Evolutionary conservation across 1,284 basidiomycete species (phyloP), one percentile per base, ranked within the genome.

Genomic region (Microstroma glucosiphilum): DNA sequence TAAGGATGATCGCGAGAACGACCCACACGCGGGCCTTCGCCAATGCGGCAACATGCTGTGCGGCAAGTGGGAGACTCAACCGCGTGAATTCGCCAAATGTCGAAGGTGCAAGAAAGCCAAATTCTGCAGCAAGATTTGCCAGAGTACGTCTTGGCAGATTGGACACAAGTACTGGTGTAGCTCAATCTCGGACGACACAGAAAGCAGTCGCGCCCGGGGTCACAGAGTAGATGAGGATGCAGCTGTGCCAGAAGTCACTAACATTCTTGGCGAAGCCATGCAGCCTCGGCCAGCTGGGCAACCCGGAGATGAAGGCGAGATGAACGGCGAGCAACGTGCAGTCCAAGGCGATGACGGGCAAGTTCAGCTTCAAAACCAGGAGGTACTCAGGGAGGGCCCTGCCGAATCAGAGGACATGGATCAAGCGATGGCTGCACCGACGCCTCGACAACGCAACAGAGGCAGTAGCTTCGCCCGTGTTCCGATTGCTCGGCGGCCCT

Each of bases 71-170:
- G 94, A 98, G 80, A 83, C 85, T 23, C 91, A 87, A 72, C 91
- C 94, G 4, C 85, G 93, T 40, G 92, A 98, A 80, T 98, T 98
- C 81, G 93, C 94, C 19, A 98, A 98, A 79, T 98, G 94, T 77
- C 82, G 96, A 60, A 83, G 93, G 66, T 98, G 96, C 82, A 82
- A 93, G 70, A 97, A 97, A 81, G 94, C 94, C 11, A 98, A 98
- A 80, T 98, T 98, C 80, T 98, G 96, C 79, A 91, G 90, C 60
- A 97, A 97, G 81, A 90, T 92, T 71, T 98, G 96, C 80, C 94
- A 98, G 82, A 92, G 89, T 74, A 91, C 89, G 42, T 93, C 92
- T 1, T 98, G 93, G 96, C 89, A 89, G 68, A 92, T 93, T 75
- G 94, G 96, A 0, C 94, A 98, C 80, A 85, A 94, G 59, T 97